Base-by-base conservation (phyloP, 108 stramenopile species). In the Parietichytrium sp. region DNA sequence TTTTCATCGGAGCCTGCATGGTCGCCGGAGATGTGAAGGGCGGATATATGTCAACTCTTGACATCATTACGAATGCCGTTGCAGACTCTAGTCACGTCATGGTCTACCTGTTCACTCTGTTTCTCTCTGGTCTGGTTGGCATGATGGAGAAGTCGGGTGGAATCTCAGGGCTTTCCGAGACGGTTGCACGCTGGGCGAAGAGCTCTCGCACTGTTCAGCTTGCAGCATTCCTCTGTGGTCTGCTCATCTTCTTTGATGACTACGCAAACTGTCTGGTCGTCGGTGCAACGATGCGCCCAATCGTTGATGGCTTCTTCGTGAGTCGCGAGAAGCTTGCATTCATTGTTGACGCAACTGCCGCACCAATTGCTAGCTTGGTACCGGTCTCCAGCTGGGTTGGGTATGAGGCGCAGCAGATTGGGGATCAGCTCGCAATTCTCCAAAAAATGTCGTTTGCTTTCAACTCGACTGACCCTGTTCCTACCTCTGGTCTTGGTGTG, bases 331-430 rank as follows among this genome's bases (percentile, higher is more conserved):
- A 91, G 83, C 48, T 89, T 3, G 88, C 92, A 6, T 92, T 88
- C 52, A 83, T 92, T 26, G 82, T 90, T 20, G 89, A 92, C 78
- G 83, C 89, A 23, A 92, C 90, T 20, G 82, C 87, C 3, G 84
- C 88, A 25, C 92, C 92, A 3, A 85, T 92, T 29, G 89, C 92
- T 8, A 83, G 82, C 29, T 79, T 92, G 55, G 55, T 78, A 48
- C 92, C 92, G 3, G 42, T 87, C 36, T 88, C 87, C 52, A 82
- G 86, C 36, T 92, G 90, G 92, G 84, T 91, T 36, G 89, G 86
- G 13, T 92, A 88, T 36, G 85, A 88, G 48, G 79, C 87, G 30
- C 48, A 38, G 47, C 80, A 91, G 33, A 90, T 92, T 51, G 88
- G 90, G 49, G 38, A 48, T 12, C 88, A 91, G 86, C 54, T 91